Percentiles rank a stretch among this genome's conserved stretches.
Conservation (phyloP, 495 filamentous ascomycete species). For the Bacidia gigantensis region DNA sequence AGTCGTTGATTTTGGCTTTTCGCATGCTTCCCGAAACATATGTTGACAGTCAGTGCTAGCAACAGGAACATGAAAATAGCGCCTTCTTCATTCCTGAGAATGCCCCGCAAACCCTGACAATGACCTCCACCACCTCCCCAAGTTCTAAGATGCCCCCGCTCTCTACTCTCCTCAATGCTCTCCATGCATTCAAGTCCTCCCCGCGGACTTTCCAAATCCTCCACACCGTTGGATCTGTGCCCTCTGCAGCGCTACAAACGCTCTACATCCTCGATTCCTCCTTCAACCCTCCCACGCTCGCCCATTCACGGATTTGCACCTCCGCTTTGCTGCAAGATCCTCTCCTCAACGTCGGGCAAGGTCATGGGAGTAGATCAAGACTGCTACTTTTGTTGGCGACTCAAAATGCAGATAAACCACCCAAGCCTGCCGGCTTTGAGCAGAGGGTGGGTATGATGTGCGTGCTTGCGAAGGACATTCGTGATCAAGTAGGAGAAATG, state of each 20-base stretch:
- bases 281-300: conserved; percentile 85
- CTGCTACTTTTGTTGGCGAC: conserved; percentile 73
- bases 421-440: conserved; percentile 68
- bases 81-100: not conserved
- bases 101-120: not conserved
- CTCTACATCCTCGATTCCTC: conserved; percentile 86
- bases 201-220: conserved; percentile 44
- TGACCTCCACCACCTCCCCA: not conserved
- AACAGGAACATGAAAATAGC: too few species aligned
- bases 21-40: too few species aligned
- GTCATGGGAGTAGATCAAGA: conserved; percentile 27
- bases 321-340: conserved; percentile 47
- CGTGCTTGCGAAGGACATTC: conserved; percentile 51
- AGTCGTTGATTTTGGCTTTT: too few species aligned
- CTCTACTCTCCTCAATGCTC: conserved; percentile 20
- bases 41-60: too few species aligned
- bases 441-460: conserved; percentile 81
- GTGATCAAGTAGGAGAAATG: not conserved
- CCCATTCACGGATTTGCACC: conserved; percentile 62
- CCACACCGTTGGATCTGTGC: conserved; percentile 31
- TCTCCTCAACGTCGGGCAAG: conserved; percentile 18
- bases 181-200: conserved; percentile 45
- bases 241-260: conserved; percentile 22
- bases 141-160: conserved; percentile 8
- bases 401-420: conserved; percentile 87